Evolutionary conservation across 768 basidiomycete genomes (phyloP).

Genomic region (Terana coerulea): DNA sequence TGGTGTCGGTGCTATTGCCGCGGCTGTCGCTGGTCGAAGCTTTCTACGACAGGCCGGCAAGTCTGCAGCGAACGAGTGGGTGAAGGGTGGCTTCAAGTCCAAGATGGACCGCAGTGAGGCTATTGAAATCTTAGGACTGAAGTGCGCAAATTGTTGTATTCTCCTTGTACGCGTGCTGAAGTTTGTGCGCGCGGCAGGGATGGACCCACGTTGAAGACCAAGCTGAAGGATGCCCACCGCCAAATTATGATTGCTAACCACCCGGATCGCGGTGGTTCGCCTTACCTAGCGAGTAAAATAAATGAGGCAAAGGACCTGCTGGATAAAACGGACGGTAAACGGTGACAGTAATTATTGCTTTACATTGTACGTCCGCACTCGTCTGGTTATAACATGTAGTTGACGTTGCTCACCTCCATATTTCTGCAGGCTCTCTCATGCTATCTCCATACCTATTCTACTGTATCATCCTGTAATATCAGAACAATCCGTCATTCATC

Average conservation of each 20-base stretch:
- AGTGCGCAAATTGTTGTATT: conserved; percentile 45
- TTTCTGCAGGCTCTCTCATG: not conserved
- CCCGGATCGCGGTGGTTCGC: conserved; percentile 97
- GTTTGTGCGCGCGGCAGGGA: conserved; percentile 51
- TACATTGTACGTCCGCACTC: not conserved
- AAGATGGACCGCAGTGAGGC: conserved; percentile 98
- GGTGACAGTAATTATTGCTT: conserved; percentile 14
- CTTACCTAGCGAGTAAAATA: conserved; percentile 96
- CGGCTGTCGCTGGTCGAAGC: conserved; percentile 71
- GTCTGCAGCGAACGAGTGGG: conserved; percentile 77
- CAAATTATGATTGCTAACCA: conserved; percentile 98
- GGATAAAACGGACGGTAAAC: conserved; percentile 69
- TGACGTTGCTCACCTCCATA: not conserved
- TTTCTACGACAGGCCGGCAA: conserved; percentile 61
- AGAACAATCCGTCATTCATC: conserved; percentile 2
- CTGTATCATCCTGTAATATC: conserved; percentile 10
- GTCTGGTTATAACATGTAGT: not conserved
- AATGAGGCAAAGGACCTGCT: conserved; percentile 96
- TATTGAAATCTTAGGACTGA: conserved; percentile 84
- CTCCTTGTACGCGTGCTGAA: not conserved
- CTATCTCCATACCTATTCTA: conserved; percentile 2
- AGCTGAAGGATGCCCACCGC: conserved; percentile 92
- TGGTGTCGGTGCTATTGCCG: conserved; percentile 74
- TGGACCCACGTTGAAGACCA: conserved; percentile 64
- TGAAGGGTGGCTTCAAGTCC: conserved; percentile 87